Evolutionary conservation across 495 filamentous ascomycete species (phyloP).

Genomic region (Zalerion maritima): DNA sequence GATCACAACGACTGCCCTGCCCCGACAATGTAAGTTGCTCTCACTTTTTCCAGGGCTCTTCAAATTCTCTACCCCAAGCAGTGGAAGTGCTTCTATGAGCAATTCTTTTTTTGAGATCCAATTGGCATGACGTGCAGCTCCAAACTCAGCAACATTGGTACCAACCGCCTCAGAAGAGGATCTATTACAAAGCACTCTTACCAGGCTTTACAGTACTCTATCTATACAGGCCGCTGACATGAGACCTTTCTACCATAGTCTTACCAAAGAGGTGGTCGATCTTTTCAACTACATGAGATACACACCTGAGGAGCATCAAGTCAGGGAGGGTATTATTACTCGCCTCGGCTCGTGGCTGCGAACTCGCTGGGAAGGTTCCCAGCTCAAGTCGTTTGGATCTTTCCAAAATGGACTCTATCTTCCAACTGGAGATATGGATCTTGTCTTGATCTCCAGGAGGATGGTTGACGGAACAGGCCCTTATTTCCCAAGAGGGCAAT

Average conservation of each 20-base stretch:
- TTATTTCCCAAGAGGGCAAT: too few relatives aligned
- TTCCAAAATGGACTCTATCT: slow-evolving; percentile 84
- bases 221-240: too few relatives aligned
- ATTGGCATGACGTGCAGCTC: too few relatives aligned
- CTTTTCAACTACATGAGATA: slow-evolving; percentile 77
- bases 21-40: slow-evolving; percentile 26
- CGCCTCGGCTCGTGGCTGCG: slow-evolving; percentile 40
- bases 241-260: slow-evolving; percentile 23
- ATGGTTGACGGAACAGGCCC: slow-evolving; percentile 29
- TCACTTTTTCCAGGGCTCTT: background rate
- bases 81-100: background rate
- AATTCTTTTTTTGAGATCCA: background rate
- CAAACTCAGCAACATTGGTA: too few relatives aligned
- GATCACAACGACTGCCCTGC: slow-evolving; percentile 35
- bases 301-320: slow-evolving; percentile 53
- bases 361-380: slow-evolving; percentile 34
- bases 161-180: too few relatives aligned
- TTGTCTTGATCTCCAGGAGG: slow-evolving; percentile 63
- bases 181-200: too few relatives aligned
- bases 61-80: too few relatives aligned
- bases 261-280: slow-evolving; percentile 79
- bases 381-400: slow-evolving; percentile 70
- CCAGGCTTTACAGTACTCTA: too few relatives aligned
- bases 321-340: slow-evolving; percentile 56
- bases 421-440: slow-evolving; percentile 83